phyloP scores from a whole-genome alignment of 106 monocot genomes.

The Dioscorea alata region DNA sequence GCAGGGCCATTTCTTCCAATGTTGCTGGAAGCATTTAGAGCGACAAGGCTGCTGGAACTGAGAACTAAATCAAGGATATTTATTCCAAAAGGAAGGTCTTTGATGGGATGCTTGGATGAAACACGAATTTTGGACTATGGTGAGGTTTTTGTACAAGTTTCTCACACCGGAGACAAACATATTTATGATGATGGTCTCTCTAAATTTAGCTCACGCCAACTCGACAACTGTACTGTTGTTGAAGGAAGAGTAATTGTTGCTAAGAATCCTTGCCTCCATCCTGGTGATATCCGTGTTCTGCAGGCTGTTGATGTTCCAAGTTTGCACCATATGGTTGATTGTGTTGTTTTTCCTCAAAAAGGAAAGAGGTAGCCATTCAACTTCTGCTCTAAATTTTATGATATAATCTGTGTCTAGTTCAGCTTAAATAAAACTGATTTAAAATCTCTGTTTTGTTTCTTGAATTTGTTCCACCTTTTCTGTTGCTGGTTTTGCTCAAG shows the following conservation, averaged over 20 bases:
- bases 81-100: constrained; percentile 9
- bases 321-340: constrained; percentile 14
- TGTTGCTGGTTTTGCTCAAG: too few species aligned
- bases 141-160: constrained; percentile 15
- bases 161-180: not conserved
- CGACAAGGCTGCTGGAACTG: constrained; percentile 50
- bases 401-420: too few species aligned
- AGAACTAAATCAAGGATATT: constrained; percentile 9
- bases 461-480: too few species aligned
- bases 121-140: constrained; percentile 3
- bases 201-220: too few species aligned
- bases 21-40: constrained; percentile 60
- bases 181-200: not conserved
- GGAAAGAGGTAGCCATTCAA: not conserved
- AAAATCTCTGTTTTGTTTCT: too few species aligned
- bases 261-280: constrained; percentile 16
- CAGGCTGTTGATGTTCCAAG: constrained; percentile 1
- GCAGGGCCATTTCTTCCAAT: constrained; percentile 70
- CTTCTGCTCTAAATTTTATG: too few species aligned
- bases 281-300: constrained; percentile 6
- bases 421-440: too few species aligned
- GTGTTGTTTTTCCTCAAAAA: constrained; percentile 1
- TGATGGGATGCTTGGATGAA: constrained; percentile 28
- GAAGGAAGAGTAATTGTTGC: constrained; percentile 3
- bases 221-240: not conserved